Base-by-base conservation (phyloP, 306 rosid species). In the Trifolium subterraneum region DNA sequence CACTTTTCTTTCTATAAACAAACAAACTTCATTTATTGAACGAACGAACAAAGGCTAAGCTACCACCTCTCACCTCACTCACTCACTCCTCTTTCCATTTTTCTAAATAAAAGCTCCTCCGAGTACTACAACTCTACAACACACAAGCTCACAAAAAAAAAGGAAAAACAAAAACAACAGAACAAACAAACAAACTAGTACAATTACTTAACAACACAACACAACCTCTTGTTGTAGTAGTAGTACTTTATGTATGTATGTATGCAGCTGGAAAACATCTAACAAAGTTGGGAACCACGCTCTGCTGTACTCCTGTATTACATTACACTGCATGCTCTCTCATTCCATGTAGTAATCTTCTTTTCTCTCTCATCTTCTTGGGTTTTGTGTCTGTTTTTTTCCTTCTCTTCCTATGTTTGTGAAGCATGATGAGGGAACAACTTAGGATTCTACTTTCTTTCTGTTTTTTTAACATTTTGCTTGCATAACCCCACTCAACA, bases 321-420 rank as follows among this genome's bases (percentile, higher is more conserved):
- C 11, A 10, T 11, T 41, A 15, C n/a, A 6, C 71, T 65, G 71
- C 50, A 47, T 33, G 39, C 81, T 78, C 65, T 35, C 48, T 47
- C 38, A 47, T 55, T 8, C 8, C 1, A 7, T 16, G 68, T 72
- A 68, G 27, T 45, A 8, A 9, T 15, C 10, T 54, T 1, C 22
- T 23, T 70, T 11, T 6, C 19, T 51, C 31, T 19, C 12, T 7
- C 6, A 50, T 48, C 36, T 39, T 71, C 75, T 84, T 27, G 88
- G 81, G 51, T 84, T 55, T 78, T 83, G 69, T 73, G 79, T 16
- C 8, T 38, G 54, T 54, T 62, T 85, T 5, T 69, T 69, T 39
- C 1, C 4, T 10, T 41, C 15, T 68, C 47, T n/a, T 36, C 4
- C 23, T 74, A 38, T 50, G 15, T 73, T 48, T 76, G 58, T 56